Evolutionary conservation across 805 yeast species (phyloP), one percentile per base, ranked within the genome.

Genomic region (Kazachstania bromeliacearum): DNA sequence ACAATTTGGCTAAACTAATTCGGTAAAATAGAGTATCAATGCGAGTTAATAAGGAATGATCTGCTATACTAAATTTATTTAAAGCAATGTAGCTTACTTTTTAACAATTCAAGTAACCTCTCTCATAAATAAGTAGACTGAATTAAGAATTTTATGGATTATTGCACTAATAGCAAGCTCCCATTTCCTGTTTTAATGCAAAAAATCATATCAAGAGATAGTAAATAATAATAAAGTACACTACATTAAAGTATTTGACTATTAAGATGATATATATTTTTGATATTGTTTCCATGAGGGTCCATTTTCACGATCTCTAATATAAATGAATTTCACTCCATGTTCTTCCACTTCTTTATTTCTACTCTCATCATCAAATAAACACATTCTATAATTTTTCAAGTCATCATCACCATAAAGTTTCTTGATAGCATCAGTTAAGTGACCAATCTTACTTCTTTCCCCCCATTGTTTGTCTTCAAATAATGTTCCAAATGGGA

Each of bases 301-400:
- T 0, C 85, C 85, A 15, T 49, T 45, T 18, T 63, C 61, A 29
- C 78, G 79, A 47, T 77, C 73, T 6, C 64, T 63, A 7, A 85
- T 71, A 50, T 75, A 71, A 12, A 75, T 73, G 56, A 85, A 85
- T 35, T 72, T 69, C 19, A 84, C 85, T 4, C 87, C 87, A 12
- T 81, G 66, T 4, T 55, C 47, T 48, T 74, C 79, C 4, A 85
- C 95, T 46, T 85, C 95, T 42, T 61, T 68, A 51, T 85, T 85
- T 44, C 95, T 67, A 37, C 60, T 49, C 56, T 85, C 95, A 55
- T 85, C 95, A 52, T 85, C 95, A 49, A 75, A 85, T 38, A 82
- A 48, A 14, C 73, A 63, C 13, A 59, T 53, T 7, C 49, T 50
- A 10, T 51, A 36, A 2, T 62, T 61, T n/a, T 69, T 57, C 62